Conservation (phyloP, 2,329 filamentous ascomycete species). For the Aspergillus sp. region DNA sequence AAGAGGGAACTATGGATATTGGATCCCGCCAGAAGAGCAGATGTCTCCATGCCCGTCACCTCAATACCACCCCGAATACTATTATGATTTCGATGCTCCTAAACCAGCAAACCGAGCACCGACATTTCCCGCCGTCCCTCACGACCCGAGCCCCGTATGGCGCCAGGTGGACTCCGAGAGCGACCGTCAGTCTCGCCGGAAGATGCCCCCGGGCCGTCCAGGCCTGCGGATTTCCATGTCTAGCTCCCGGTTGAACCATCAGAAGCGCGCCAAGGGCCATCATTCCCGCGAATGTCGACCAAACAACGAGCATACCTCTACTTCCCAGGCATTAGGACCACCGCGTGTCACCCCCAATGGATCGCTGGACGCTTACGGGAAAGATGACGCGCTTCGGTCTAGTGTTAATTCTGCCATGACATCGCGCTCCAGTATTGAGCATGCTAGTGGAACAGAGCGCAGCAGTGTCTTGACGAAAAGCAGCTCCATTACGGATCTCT, state of each 20-base stretch:
- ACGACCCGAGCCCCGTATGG: constrained; percentile 11
- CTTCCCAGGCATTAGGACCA: constrained; percentile 16
- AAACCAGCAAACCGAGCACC: constrained; percentile 15
- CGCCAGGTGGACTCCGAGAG: constrained; percentile 15
- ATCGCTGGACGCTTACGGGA: constrained; percentile 20
- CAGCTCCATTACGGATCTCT: constrained; percentile 61
- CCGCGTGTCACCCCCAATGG: constrained; percentile 26
- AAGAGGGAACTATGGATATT: constrained; percentile 4
- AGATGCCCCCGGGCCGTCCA: constrained; percentile 17
- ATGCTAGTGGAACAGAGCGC: constrained; percentile 61
- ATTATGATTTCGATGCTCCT: constrained; percentile 5
- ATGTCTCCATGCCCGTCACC: constrained; percentile 13
- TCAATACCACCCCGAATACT: constrained; percentile 4
- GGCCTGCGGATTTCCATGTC: constrained; percentile 32
- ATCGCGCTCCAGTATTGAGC: constrained; percentile 50
- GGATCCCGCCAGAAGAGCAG: constrained; percentile 7
- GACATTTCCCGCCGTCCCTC: constrained; percentile 13
- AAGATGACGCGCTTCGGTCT: constrained; percentile 38
- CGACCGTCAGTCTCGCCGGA: constrained; percentile 19
- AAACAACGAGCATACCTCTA: constrained; percentile 10
- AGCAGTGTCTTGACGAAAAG: constrained; percentile 74
- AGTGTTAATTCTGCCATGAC: constrained; percentile 56
- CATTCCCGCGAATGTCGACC: constrained; percentile 19
- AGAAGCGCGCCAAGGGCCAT: constrained; percentile 19
- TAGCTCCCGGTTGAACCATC: constrained; percentile 24